These are phyloP conservation scores for Mycosphaerella sp. DNA, from an alignment of 2,329 filamentous ascomycete species.

Conservation along the genomic window DNA sequence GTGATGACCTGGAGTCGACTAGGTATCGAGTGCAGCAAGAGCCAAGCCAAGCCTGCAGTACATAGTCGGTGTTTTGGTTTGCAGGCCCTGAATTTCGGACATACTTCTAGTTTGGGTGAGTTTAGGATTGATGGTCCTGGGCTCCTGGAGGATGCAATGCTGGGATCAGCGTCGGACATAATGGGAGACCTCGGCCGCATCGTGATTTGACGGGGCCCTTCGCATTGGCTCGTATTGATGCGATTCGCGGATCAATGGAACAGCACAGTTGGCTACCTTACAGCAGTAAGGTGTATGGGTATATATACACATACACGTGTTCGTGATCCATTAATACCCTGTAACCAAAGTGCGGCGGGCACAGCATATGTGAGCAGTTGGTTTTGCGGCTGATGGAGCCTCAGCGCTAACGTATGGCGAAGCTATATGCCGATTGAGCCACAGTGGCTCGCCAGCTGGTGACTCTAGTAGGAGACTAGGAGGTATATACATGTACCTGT, in stretches of 20 bases:
- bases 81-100: conserved; percentile 7
- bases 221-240: not conserved
- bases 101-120: conserved; percentile 14
- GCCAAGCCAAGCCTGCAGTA: conserved; percentile 7
- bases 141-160: not conserved
- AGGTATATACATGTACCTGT: not conserved
- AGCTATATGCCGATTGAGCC: not conserved
- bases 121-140: not conserved
- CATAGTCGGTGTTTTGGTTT: conserved; percentile 3
- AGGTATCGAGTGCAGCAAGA: conserved; percentile 6
- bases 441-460: not conserved
- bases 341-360: too few relatives aligned
- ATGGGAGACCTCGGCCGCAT: conserved; percentile 8
- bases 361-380: too few relatives aligned
- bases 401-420: too few relatives aligned
- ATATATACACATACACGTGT: too few relatives aligned
- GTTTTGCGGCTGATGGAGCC: too few relatives aligned
- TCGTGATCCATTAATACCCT: too few relatives aligned
- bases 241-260: not conserved
- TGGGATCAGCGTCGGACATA: conserved; percentile 8
- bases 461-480: too few relatives aligned
- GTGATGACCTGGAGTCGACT: conserved; percentile 5
- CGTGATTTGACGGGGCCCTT: not conserved
- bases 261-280: too few relatives aligned
- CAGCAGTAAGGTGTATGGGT: too few relatives aligned